A percentile compares a stretch with the other conserved stretches of the same genome.
Evolutionary conservation across 2,329 filamentous ascomycete species (phyloP).

Genomic region (Penicillium sp.): DNA sequence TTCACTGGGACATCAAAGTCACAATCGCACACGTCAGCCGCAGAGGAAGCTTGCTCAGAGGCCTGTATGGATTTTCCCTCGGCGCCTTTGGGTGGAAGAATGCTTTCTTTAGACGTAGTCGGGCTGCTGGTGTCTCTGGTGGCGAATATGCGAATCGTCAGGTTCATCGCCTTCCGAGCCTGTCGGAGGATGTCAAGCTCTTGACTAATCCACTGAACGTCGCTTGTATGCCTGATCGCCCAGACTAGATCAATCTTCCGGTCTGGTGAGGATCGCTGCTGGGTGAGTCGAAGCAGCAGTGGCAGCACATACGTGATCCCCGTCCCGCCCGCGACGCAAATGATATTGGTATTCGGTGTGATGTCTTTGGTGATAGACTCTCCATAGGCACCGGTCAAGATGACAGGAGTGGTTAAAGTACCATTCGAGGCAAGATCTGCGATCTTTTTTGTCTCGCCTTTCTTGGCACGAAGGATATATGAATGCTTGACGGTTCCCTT

Average conservation of each 20-base stretch:
- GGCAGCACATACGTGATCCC: slow-evolving; percentile 62
- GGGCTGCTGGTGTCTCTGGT: slow-evolving; percentile 52
- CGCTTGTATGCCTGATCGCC: slow-evolving; percentile 58
- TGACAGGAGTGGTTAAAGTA: slow-evolving; percentile 53
- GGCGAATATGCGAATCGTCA: slow-evolving; percentile 61
- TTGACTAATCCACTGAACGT: slow-evolving; percentile 60
- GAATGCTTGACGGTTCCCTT: slow-evolving; percentile 27
- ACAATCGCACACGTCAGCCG: slow-evolving; percentile 15
- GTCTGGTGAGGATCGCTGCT: slow-evolving; percentile 35
- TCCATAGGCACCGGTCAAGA: slow-evolving; percentile 67
- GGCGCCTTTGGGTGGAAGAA: neutral
- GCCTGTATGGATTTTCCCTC: slow-evolving; percentile 12
- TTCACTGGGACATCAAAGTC: slow-evolving; percentile 11
- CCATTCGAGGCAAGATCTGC: slow-evolving; percentile 24
- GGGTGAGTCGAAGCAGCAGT: slow-evolving; percentile 43
- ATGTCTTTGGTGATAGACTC: slow-evolving; percentile 48
- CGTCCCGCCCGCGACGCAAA: slow-evolving; percentile 60
- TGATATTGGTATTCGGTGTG: slow-evolving; percentile 48
- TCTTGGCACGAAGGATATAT: slow-evolving; percentile 55
- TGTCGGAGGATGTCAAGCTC: slow-evolving; percentile 58
- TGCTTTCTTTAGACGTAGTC: neutral
- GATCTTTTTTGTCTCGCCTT: slow-evolving; percentile 30
- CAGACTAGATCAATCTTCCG: slow-evolving; percentile 64
- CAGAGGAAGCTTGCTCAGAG: slow-evolving; percentile 3
- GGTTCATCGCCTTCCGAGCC: slow-evolving; percentile 38